These are phyloP conservation scores for Cyberlindnera petersonii DNA, from an alignment of 805 yeast genomes.

Conservation along the genomic window DNA sequence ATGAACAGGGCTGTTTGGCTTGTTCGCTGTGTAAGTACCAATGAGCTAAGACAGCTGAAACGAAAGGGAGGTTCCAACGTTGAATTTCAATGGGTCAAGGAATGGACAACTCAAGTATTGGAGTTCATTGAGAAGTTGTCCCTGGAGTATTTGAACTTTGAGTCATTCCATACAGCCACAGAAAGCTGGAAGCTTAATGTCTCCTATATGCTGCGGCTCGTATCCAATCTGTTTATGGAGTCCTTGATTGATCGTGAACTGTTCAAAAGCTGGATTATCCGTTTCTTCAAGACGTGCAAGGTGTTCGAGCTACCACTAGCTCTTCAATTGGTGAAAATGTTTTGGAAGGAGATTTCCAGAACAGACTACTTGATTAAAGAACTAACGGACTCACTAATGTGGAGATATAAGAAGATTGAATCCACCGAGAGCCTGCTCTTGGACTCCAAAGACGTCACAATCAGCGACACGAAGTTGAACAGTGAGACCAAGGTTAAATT, in stretches of 20 bases:
- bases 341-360: conserved; percentile 65
- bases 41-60: conserved; percentile 60
- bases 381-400: conserved; percentile 55
- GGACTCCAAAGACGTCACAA: conserved; percentile 32
- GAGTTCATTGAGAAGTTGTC: conserved; percentile 45
- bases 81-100: conserved; percentile 69
- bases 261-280: conserved; percentile 62
- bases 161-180: conserved; percentile 30
- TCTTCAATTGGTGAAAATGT: conserved; percentile 53
- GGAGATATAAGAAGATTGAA: conserved; percentile 39
- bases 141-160: conserved; percentile 32
- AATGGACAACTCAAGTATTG: conserved; percentile 86
- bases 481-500: conserved; percentile 30
- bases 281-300: conserved; percentile 42
- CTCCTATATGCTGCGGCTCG: conserved; percentile 54
- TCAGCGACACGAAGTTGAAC: conserved; percentile 34
- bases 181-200: conserved; percentile 50
- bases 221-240: conserved; percentile 66
- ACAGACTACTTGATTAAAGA: conserved; percentile 59
- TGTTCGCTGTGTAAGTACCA: conserved; percentile 78
- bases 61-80: conserved; percentile 42
- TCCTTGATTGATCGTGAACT: conserved; percentile 56
- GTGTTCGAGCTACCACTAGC: conserved; percentile 42
- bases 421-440: conserved; percentile 31
- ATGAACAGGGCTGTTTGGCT: conserved; percentile 86